Evolutionary conservation across 2,329 filamentous ascomycete species (phyloP).

Genomic region (Penicillium sp.): DNA sequence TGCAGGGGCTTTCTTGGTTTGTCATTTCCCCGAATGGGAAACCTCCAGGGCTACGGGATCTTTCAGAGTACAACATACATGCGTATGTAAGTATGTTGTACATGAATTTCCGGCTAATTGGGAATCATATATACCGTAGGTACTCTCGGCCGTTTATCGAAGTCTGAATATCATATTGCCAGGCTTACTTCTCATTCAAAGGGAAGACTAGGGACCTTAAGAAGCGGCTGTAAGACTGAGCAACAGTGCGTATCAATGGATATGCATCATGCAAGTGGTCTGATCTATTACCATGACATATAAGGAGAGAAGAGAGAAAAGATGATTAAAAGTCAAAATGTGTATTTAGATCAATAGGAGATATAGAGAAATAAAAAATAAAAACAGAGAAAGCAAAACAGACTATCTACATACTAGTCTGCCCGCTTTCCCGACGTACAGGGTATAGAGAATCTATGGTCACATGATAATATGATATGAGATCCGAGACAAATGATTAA

Average conservation of each 20-base stretch:
- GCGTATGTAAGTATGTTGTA: too few relatives aligned
- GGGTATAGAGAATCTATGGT: constrained; percentile 4
- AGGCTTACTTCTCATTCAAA: background rate
- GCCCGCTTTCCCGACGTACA: background rate
- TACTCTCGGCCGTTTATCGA: too few relatives aligned
- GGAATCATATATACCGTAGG: too few relatives aligned
- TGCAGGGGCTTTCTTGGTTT: background rate
- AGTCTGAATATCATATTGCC: background rate
- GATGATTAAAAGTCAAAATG: background rate
- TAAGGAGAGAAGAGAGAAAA: background rate
- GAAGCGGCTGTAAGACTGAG: background rate
- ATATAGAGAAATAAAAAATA: background rate
- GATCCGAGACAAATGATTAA: background rate
- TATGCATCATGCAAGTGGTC: background rate
- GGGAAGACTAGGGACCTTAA: background rate
- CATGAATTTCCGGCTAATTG: too few relatives aligned
- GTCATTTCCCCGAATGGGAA: too few relatives aligned
- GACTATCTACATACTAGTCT: constrained; percentile 1
- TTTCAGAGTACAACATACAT: too few relatives aligned
- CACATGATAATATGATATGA: constrained; percentile 8
- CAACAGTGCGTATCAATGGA: background rate
- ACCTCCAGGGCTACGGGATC: too few relatives aligned
- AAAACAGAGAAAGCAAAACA: background rate
- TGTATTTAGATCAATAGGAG: background rate
- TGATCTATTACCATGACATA: background rate